Evolutionary conservation across 2,329 filamentous ascomycete species (phyloP), one percentile per base, ranked within the genome.

Genomic region (Ilyonectria sp.): DNA sequence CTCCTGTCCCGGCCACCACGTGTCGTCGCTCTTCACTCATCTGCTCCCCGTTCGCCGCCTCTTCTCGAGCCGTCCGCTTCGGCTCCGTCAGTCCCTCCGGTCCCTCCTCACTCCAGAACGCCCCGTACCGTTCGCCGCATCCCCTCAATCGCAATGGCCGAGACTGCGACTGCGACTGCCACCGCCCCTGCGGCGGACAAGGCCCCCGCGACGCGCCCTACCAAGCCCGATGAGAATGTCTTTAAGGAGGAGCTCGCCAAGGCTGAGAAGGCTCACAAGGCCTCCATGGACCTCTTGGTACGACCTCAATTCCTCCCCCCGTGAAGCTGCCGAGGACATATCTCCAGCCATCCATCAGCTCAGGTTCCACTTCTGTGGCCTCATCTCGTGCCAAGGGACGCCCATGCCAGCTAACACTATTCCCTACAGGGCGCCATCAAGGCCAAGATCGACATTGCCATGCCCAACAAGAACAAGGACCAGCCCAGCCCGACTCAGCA

Each of bases 221-320:
- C 93, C 83, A 94, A 93, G 87, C 96, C 96, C 53, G 93, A 98
- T 82, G 93, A 96, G 85, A 92, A 92, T 72, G 85, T 87, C 74
- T 99, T 91, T 87, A 94, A 97, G 85, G 88, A 91, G 79, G 88
- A 89, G 71, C 87, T 97, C 69, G 91, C 90, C 57, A 90, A 92
- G 83, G 92, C 93, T 29, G 94, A 98, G 83, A 97, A 97, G 86
- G 94, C 93, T 73, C 92, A 97, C 83, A 87, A 92, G 78, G 90
- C 90, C 59, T 87, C 92, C 54, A 92, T 96, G 85, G 91, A 93
- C 75, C 79, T 77, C 69, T 76, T 84, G 75, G 83, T 85, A 80
- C 61, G 82, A 77, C 54, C 29, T 62, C 62, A 68, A 65, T 70
- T 64, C 68, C 63, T 49, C 54, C 43, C 52, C 19, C 19, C 29